Conservation (phyloP, 192 early-diverging fungal species). For the Lobosporangium transversale region DNA sequence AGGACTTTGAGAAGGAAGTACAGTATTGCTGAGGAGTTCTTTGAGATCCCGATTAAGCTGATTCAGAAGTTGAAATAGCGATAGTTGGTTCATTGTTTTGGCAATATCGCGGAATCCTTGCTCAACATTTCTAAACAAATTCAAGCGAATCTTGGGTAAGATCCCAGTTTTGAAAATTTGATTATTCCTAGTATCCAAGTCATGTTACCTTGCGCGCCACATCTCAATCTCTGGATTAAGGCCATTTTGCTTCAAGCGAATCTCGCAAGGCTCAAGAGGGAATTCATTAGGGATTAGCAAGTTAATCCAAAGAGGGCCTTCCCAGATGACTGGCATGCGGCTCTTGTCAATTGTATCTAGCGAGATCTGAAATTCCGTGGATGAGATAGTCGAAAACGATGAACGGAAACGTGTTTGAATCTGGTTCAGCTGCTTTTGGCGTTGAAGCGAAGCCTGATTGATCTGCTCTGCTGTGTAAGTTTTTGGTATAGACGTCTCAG, state of each 20-base stretch:
- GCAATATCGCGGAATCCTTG: slow-evolving; percentile 39
- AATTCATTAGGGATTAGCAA: slow-evolving; percentile 48
- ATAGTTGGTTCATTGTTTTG: slow-evolving; percentile 21
- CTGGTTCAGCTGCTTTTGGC: slow-evolving; percentile 30
- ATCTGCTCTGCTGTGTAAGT: slow-evolving; percentile 16
- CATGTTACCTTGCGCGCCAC: slow-evolving; percentile 48
- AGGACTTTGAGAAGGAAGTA: no score
- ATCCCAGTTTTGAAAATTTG: no score
- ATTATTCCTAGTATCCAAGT: no score
- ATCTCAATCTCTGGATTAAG: slow-evolving; percentile 43
- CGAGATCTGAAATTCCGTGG: slow-evolving; percentile 24
- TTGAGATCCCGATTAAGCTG: slow-evolving; percentile 46
- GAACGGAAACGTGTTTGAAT: slow-evolving; percentile 28
- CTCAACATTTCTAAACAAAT: slow-evolving; percentile 50
- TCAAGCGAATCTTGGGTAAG: no score
- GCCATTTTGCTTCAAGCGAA: slow-evolving; percentile 38
- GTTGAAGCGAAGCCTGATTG: slow-evolving; percentile 18
- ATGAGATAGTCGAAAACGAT: slow-evolving; percentile 22
- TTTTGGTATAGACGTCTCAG: neutral
- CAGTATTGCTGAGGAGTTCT: slow-evolving; percentile 28
- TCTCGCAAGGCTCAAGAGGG: slow-evolving; percentile 55
- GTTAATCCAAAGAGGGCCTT: slow-evolving; percentile 45
- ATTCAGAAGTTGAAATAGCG: slow-evolving; percentile 46
- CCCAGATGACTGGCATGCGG: slow-evolving; percentile 26
- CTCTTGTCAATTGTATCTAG: slow-evolving; percentile 19